Evolutionary conservation across 2,329 filamentous ascomycete genomes (phyloP).

Genomic region (Chrysoporthe puriensis): DNA sequence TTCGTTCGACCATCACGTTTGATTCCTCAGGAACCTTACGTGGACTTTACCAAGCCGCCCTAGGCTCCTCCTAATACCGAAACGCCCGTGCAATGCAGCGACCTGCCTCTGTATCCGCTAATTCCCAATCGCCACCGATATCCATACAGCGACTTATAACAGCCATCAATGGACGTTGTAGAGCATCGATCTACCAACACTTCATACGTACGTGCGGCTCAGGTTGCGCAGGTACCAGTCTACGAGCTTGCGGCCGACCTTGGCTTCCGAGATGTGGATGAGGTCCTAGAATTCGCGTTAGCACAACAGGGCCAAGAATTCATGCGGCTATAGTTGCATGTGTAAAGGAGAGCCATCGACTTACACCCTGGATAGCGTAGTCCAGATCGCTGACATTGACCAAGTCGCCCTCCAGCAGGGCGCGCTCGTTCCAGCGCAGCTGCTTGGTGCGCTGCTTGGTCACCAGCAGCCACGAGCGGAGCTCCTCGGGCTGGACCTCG

Average conservation of each 20-base stretch:
- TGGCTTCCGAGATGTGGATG: conserved; percentile 98
- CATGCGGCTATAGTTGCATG: not conserved
- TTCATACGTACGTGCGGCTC: conserved; percentile 83
- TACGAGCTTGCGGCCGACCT: conserved; percentile 94
- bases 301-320: conserved; percentile 31
- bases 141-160: conserved; percentile 3
- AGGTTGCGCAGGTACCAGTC: conserved; percentile 99
- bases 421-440: conserved; percentile 89
- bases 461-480: conserved; percentile 90
- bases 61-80: conserved; percentile 32
- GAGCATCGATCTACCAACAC: conserved; percentile 14
- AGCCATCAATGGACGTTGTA: conserved; percentile 13
- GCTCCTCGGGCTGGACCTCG: conserved; percentile 93
- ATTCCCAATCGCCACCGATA: conserved; percentile 31
- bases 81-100: conserved; percentile 46
- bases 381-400: conserved; percentile 95
- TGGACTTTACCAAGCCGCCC: not conserved
- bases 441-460: conserved; percentile 99
- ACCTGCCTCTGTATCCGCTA: conserved; percentile 36
- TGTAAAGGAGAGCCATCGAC: conserved; percentile 42
- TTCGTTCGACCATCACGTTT: not conserved
- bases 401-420: conserved; percentile 87
- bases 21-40: not conserved
- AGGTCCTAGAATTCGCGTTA: conserved; percentile 67
- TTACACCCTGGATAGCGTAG: conserved; percentile 92